phyloP scores from a whole-genome alignment of 768 basidiomycete genomes.

The Pisolithus tinctorius region DNA sequence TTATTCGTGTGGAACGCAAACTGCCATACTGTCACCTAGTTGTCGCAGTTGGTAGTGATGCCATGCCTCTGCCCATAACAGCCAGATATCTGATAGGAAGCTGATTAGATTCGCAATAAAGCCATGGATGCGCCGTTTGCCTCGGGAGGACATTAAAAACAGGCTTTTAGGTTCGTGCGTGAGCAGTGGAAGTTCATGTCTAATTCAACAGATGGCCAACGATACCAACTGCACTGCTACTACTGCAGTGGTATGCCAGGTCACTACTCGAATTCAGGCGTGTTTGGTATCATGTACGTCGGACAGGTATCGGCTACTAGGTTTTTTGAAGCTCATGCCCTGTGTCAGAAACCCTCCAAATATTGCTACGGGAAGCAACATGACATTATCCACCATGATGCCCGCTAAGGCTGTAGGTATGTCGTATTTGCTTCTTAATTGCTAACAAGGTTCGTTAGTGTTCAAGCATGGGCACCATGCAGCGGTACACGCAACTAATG shows the following conservation, averaged over 20 bases:
- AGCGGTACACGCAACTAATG: constrained; percentile 40
- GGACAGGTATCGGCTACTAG: neutral
- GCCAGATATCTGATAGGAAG: too few species aligned
- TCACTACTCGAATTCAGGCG: constrained; percentile 70
- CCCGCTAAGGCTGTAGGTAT: constrained; percentile 29
- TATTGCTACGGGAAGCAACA: constrained; percentile 32
- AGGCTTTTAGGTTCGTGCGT: constrained; percentile 45
- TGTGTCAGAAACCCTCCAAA: constrained; percentile 50
- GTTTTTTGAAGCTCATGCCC: constrained; percentile 1
- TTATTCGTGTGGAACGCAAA: constrained; percentile 72
- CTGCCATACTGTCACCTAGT: constrained; percentile 19
- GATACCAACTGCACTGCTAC: constrained; percentile 69
- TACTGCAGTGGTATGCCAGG: constrained; percentile 56
- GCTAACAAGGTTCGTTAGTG: constrained; percentile 26
- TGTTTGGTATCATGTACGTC: constrained; percentile 71
- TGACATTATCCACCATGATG: constrained; percentile 54
- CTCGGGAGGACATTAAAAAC: constrained; percentile 44
- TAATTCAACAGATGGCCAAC: constrained; percentile 63
- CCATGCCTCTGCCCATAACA: too few species aligned
- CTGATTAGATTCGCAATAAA: constrained; percentile 58
- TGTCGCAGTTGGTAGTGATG: constrained; percentile 28
- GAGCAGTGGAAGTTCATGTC: constrained; percentile 14
- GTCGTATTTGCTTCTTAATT: neutral
- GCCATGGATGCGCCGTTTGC: constrained; percentile 52
- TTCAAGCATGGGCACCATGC: constrained; percentile 51